Percentiles rank a stretch among this genome's conserved stretches.
Conservation (phyloP, 805 yeast species). For the Wickerhamiella lipophila region DNA sequence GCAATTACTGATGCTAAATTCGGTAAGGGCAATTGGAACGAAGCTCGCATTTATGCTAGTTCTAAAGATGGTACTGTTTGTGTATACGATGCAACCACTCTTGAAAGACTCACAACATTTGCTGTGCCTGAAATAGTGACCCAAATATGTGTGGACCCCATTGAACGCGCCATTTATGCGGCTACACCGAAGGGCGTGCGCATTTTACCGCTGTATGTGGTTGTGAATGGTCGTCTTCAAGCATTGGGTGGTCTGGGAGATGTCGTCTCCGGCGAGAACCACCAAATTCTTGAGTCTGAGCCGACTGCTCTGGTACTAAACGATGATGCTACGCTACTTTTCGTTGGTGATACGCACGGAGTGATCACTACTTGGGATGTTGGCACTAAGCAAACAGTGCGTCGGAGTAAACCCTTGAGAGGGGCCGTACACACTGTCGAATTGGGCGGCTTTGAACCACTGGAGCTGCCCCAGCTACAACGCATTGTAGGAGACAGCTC, state of each 20-base stretch:
- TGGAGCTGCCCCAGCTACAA: slow-evolving; percentile 23
- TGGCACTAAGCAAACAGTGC: slow-evolving; percentile 28
- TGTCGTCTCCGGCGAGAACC: slow-evolving; percentile 39
- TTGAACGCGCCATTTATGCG: slow-evolving; percentile 58
- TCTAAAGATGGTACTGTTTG: slow-evolving; percentile 68
- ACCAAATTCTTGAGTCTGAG: slow-evolving; percentile 25
- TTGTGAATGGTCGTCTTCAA: slow-evolving; percentile 35
- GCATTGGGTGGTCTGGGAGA: slow-evolving; percentile 50
- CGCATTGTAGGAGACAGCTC: slow-evolving; percentile 18
- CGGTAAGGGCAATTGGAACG: slow-evolving; percentile 43
- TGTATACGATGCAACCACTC: slow-evolving; percentile 44
- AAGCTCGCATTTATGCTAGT: slow-evolving; percentile 50
- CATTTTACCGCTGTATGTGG: slow-evolving; percentile 38
- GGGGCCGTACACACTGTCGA: slow-evolving; percentile 20
- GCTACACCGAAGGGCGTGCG: slow-evolving; percentile 59
- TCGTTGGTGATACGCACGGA: slow-evolving; percentile 23
- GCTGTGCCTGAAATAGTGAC: slow-evolving; percentile 49
- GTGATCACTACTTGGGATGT: slow-evolving; percentile 50
- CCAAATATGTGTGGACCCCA: slow-evolving; percentile 58
- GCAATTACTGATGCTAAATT: slow-evolving; percentile 39
- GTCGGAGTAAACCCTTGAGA: slow-evolving; percentile 21
- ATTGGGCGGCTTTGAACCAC: slow-evolving; percentile 12
- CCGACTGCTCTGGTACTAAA: neutral
- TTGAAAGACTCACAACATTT: slow-evolving; percentile 50
- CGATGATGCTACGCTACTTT: slow-evolving; percentile 12